Base-by-base conservation (phyloP, 441 rosid species). In the Macaranga tanarius region DNA sequence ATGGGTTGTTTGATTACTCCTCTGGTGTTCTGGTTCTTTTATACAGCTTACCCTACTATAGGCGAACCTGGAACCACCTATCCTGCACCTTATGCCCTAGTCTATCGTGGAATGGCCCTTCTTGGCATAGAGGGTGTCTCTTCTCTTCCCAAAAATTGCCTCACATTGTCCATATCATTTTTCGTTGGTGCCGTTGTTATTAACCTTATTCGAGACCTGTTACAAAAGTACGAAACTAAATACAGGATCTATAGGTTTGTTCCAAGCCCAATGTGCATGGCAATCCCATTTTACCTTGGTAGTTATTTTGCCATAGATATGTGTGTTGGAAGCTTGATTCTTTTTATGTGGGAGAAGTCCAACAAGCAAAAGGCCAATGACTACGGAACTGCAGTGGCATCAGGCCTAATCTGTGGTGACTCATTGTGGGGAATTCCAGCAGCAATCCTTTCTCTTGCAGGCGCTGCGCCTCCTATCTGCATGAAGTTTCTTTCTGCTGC, bases 11-110 rank as follows among this genome's bases (percentile, higher is more conserved):
- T 93, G 22, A 61, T 88, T 8, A 77, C 91, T 0, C 97, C 98
- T 0, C 70, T 87, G 5, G 95, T 92, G 17, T 93, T 93, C 79
- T 92, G 94, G 93, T 84, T 93, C 77, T 93, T 93, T 84, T 87
- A 86, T 82, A 82, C 83, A 26, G 93, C 98, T 0, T 93, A 89
- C 77, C 87, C 86, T 0, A n/a, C 2, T 0, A 64, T 93, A 5
- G 98, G 98, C 4, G 90, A 89, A 22, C 91, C 94, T 4, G 34
- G 67, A 0, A 84, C 92, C 20, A 65, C 87, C 6, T 93, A 86
- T 72, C 97, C 97, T 3, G 95, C 98, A 7, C 98, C 98, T 0
- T 93, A 86, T 45, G 95, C 84, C 3, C 74, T 71, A 7, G 73
- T 93, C 28, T 93, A 92, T 60, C 81, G 97, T 7, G 92, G 91